These are phyloP conservation scores for Apocynum venetum DNA, from an alignment of 257 asterid species.

Conservation along the genomic window DNA sequence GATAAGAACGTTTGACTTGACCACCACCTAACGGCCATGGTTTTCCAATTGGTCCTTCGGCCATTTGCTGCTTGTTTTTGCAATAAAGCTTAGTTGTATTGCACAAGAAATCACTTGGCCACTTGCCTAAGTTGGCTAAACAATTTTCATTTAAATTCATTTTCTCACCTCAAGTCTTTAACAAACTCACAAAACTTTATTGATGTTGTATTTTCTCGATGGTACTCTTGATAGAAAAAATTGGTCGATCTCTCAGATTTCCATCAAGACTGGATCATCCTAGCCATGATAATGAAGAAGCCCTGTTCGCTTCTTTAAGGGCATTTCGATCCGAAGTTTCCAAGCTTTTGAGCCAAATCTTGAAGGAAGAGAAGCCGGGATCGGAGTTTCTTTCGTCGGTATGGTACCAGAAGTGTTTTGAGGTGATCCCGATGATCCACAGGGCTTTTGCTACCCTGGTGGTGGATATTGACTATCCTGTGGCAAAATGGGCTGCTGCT, in stretches of 20 bases:
- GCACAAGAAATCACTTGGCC: conserved; percentile 20
- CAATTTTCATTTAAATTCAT: not conserved
- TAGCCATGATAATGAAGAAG: conserved; percentile 23
- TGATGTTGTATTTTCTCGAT: conserved; percentile 17
- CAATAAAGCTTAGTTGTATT: not conserved
- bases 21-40: conserved; percentile 1
- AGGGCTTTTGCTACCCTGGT: conserved; percentile 48
- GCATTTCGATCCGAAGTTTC: conserved; percentile 41
- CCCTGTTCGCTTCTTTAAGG: conserved; percentile 27
- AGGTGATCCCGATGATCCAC: conserved; percentile 30
- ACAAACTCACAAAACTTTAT: not conserved
- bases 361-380: conserved; percentile 26
- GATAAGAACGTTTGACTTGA: conserved; percentile 37
- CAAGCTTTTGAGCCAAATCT: conserved; percentile 22
- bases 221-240: conserved; percentile 41
- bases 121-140: not conserved
- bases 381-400: conserved; percentile 26
- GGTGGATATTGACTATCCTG: conserved; percentile 51
- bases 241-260: conserved; percentile 33
- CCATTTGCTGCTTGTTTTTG: not conserved
- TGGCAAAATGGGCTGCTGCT: conserved; percentile 39
- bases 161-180: not conserved
- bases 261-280: conserved; percentile 28
- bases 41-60: not conserved
- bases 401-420: conserved; percentile 35